Base-by-base conservation (phyloP, 192 early-diverging fungal genomes). In the Obelidium mucronatum region DNA sequence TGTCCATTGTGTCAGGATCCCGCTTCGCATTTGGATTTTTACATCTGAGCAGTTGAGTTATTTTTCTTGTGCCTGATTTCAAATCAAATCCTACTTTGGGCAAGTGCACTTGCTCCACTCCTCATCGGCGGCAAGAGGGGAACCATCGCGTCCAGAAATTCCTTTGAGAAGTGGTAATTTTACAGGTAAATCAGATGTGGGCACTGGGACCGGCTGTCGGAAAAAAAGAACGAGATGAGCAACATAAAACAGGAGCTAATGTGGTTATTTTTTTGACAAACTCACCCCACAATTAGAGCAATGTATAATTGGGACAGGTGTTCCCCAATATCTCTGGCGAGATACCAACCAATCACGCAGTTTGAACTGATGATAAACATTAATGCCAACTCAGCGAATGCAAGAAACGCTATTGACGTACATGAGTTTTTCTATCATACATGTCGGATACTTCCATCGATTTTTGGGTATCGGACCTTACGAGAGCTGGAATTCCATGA, bases 311-410 rank as follows among this genome's bases (percentile, higher is more conserved):
- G 97, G 97, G 22, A 99, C 95, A 19, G 97, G 97, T 24, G 96
- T 93, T 11, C 97, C 97, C 97, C 97, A 99, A 71, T 93, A 94
- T 31, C 97, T 87, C 81, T 99, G 96, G 34, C 97, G 88, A 3
- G 97, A 99, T 11, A 99, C 77, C 1, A 98, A 86, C 97, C 97
- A 99, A 82, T 99, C 97, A 31, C 95, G 90, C 48, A 98, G 83
- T 1, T 92, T 87, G 78, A 91, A 98, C 68, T 81, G 40, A n/a
- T n/a, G n/a, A n/a, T n/a, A n/a, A n/a, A n/a, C n/a, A n/a, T n/a
- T n/a, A n/a, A n/a, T n/a, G n/a, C n/a, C n/a, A n/a, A n/a, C n/a
- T n/a, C n/a, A n/a, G n/a, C n/a, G n/a, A 34, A 4, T 35, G 39
- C 26, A 37, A 64, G 28, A 3, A 60, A 60, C 30, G 30, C 22